A percentile compares a stretch with the other conserved stretches of the same genome.
Evolutionary conservation across 2,329 filamentous ascomycete genomes (phyloP).

Genomic region (Tolypocladium guangdongense): DNA sequence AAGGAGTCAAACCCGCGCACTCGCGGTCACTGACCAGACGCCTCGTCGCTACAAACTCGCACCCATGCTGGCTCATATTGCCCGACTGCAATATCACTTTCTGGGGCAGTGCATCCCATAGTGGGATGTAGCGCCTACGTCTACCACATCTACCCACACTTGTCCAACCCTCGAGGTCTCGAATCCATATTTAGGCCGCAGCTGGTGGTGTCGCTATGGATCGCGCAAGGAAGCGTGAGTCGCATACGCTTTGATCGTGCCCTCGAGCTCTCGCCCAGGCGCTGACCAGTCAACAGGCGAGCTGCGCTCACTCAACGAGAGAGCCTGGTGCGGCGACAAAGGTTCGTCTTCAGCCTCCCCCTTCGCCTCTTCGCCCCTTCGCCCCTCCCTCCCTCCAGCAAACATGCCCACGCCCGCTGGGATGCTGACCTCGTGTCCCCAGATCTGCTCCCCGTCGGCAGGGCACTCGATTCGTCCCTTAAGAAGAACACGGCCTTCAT

Average conservation of each 20-base stretch:
- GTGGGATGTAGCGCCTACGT: slow-evolving; percentile 36
- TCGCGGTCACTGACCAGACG: background rate
- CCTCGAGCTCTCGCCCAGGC: background rate
- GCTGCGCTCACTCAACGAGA: slow-evolving; percentile 77
- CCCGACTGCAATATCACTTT: slow-evolving; percentile 21
- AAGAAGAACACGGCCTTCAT: slow-evolving; percentile 99
- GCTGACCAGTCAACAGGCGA: slow-evolving; percentile 50
- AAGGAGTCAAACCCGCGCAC: background rate
- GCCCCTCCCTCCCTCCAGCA: background rate
- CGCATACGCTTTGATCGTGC: background rate
- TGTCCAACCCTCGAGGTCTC: background rate
- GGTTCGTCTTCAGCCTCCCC: slow-evolving; percentile 38
- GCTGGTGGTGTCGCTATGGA: slow-evolving; percentile 40
- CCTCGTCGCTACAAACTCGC: slow-evolving; percentile 9
- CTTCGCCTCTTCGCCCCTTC: background rate
- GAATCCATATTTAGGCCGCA: background rate
- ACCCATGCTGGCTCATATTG: slow-evolving; percentile 28
- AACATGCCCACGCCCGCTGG: slow-evolving; percentile 1
- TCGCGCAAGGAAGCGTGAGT: slow-evolving; percentile 53
- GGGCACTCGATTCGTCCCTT: slow-evolving; percentile 81
- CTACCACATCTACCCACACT: background rate
- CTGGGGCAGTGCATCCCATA: slow-evolving; percentile 28
- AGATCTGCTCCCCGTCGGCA: slow-evolving; percentile 66
- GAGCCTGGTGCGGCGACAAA: slow-evolving; percentile 80
- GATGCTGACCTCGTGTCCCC: slow-evolving; percentile 6